Base-by-base conservation (phyloP, 2,329 filamentous ascomycete genomes). In the Achaetomium macrosporum region DNA sequence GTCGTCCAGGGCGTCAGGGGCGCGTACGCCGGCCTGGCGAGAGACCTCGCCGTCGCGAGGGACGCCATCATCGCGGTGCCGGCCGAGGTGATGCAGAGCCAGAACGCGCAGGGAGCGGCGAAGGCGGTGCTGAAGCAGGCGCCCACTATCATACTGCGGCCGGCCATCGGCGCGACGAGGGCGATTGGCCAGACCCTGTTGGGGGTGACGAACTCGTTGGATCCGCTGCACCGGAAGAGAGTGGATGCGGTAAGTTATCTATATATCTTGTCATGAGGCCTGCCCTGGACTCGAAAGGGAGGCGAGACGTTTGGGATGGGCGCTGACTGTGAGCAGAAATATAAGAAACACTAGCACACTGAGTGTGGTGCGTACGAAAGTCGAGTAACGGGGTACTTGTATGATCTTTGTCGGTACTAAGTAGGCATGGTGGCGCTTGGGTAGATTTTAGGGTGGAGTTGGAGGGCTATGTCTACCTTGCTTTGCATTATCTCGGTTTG, bases 61-160 rank as follows among this genome's bases (percentile, higher is more conserved):
- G 90, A 99, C 70, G 93, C 92, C 10, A 90, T 99, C 53, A 92
- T 99, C 62, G 93, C 92, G 1, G 89, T 99, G 25, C 92, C 93
- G 0, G 88, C 87, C 0, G 92, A 97, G 66, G 82, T 95, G 1
- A 85, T 95, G 76, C 90, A 96, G 64, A 90, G 87, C 63, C 81
- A 83, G 19, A 90, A 83, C 54, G 91, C 92, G 1, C 82, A 84
- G 40, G 90, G 88, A 2, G 90, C 88, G 1, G 89, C 90, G 13
- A 83, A 76, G 63, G 91, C 87, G 1, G 83, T 99, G 16, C 77
- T 85, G 56, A 85, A 81, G 67, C 82, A 88, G 61, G 90, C 91
- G 30, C 93, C 93, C n/a, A 96, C 91, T 0, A 89, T 97, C 17
- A 87, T 99, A 47, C 82, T 99, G 61, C 77, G 91, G 51, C 93